Percentiles rank a stretch among this genome's conserved stretches.
Conservation (phyloP, 768 basidiomycete species). For the Lepiota brunneoincarnata region DNA sequence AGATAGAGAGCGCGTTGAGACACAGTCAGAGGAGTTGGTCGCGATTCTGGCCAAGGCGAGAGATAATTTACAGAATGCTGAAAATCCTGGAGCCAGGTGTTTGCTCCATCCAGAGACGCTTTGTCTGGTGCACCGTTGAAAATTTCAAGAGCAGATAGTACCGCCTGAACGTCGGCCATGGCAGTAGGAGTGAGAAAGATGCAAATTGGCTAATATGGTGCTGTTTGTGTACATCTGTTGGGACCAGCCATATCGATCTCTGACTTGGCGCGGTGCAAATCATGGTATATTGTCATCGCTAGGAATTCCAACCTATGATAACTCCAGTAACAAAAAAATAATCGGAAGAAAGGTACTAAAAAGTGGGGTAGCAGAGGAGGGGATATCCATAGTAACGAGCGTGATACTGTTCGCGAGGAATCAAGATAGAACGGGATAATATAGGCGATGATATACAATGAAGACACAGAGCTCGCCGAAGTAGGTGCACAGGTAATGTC, state of each 20-base stretch:
- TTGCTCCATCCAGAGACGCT: constrained; percentile 78
- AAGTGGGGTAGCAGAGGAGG: constrained; percentile 42
- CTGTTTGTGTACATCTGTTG: constrained; percentile 12
- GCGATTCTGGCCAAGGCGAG: constrained; percentile 65
- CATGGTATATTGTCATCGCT: constrained; percentile 47
- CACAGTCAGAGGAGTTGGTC: constrained; percentile 65
- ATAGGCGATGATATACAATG: constrained; percentile 39
- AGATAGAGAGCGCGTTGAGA: constrained; percentile 52
- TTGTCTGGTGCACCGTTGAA: constrained; percentile 84
- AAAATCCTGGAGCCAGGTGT: constrained; percentile 96
- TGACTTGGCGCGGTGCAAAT: constrained; percentile 14
- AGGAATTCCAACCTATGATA: constrained; percentile 31
- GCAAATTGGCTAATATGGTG: constrained; percentile 14
- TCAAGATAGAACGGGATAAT: constrained; percentile 44
- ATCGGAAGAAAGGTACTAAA: constrained; percentile 45
- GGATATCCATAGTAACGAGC: constrained; percentile 60
- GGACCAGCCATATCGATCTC: constrained; percentile 17
- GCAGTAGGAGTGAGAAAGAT: constrained; percentile 17
- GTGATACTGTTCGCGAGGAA: constrained; percentile 51
- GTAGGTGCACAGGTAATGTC: constrained; percentile 26
- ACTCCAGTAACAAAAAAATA: constrained; percentile 43
- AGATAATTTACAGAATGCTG: constrained; percentile 95
- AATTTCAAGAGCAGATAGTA: constrained; percentile 76
- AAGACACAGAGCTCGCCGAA: constrained; percentile 25
- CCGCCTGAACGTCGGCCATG: constrained; percentile 70